These are phyloP conservation scores for Micromonas pusilla DNA, from an alignment of 139 green algal species.

Conservation along the genomic window DNA sequence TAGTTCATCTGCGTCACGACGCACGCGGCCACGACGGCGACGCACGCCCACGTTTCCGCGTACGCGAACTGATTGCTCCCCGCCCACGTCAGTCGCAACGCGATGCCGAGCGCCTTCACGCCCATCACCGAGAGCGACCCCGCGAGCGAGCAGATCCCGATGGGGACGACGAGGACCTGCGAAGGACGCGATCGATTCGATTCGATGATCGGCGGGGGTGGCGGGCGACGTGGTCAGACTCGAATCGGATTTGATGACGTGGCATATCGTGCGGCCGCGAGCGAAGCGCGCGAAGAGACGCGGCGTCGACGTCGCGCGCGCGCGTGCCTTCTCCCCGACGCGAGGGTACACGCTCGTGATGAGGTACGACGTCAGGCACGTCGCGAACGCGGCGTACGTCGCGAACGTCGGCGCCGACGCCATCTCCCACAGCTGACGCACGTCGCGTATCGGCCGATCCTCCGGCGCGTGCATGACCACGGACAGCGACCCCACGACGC, in stretches of 20 bases:
- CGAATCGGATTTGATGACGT: no score
- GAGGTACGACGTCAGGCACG: constrained; percentile 54
- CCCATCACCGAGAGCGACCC: constrained; percentile 89
- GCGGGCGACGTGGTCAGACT: no score
- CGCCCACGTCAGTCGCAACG: constrained; percentile 88
- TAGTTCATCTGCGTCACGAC: constrained; percentile 96
- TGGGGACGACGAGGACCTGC: constrained; percentile 83
- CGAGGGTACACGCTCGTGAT: constrained; percentile 48
- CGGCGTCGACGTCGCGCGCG: no score
- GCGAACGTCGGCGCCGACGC: constrained; percentile 83
- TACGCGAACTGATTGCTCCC: constrained; percentile 79
- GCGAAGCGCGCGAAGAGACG: no score
- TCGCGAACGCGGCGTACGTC: constrained; percentile 56
- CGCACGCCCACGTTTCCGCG: constrained; percentile 37
- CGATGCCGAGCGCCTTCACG: constrained; percentile 94
- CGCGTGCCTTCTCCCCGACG: no score
- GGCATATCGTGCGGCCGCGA: no score
- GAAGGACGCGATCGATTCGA: constrained; percentile 55
- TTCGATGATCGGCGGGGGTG: no score
- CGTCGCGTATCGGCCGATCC: constrained; percentile 60
- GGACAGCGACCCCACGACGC: constrained; percentile 73
- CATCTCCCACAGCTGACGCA: constrained; percentile 75
- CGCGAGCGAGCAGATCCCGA: constrained; percentile 89
- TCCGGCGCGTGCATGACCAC: constrained; percentile 90
- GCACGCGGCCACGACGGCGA: constrained; percentile 62